Base-by-base conservation (phyloP, 441 rosid genomes). In the Brassica hybrid region DNA sequence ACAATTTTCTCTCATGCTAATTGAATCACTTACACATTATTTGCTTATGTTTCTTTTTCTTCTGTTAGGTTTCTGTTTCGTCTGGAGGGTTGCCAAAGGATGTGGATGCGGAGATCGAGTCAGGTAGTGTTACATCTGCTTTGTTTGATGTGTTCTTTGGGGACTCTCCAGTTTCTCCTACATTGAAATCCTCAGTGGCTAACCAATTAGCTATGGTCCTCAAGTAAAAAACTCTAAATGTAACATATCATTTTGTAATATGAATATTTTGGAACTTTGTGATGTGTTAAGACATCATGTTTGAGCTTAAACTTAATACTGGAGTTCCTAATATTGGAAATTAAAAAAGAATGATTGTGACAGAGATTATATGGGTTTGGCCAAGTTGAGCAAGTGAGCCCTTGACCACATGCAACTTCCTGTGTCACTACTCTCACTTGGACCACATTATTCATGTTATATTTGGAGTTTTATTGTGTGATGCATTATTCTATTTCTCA, bases 131-230 rank as follows among this genome's bases (percentile, higher is more conserved):
- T 63, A 77, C 85, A 41, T 82, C 60, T 65, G 87, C 96, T 3
- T 83, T 94, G 58, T 94, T 86, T 52, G 89, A 94, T 83, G 94
- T 90, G 56, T 91, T 90, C 83, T 84, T 88, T 8, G 97, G 97
- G 45, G 87, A 80, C 80, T 56, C 88, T 76, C 87, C 97, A 1
- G 98, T 92, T 81, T 89, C 94, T 78, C 93, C 94, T 79, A 82
- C 97, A 11, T 65, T 89, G 78, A 94, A 90, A 82, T 79, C 84
- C 52, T 91, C 97, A 2, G 88, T 88, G 50, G 85, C 89, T 60
- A 77, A 63, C 71, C 90, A 89, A 27, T 83, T 92, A 62, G 87
- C 86, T n/a, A 64, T 81, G 71, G 59, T 62, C 18, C 86, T 88
- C 70, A 34, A n/a, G 60, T 90, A 76, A 84, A n/a, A 81, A 2